A percentile compares a stretch with the other conserved stretches of the same genome.
These are phyloP conservation scores for Poronia punctata DNA, from an alignment of 495 filamentous ascomycete genomes.

Conservation along the genomic window DNA sequence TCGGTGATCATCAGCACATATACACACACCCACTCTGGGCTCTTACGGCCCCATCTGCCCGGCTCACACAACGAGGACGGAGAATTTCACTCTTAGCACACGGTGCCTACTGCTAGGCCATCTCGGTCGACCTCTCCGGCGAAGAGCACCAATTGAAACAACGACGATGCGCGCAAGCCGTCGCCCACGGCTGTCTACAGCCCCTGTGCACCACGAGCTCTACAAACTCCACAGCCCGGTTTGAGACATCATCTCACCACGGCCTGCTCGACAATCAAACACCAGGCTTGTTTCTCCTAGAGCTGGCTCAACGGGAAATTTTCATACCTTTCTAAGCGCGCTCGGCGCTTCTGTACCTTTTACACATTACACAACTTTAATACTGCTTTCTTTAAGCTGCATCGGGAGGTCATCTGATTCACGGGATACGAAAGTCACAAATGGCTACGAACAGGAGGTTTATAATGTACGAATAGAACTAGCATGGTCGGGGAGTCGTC, in stretches of 20 bases:
- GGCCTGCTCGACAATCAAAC: conserved; percentile 4
- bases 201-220: neutral
- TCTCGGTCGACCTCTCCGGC: neutral
- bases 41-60: too few relatives aligned
- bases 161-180: neutral
- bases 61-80: neutral
- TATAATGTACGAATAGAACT: conserved; percentile 24
- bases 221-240: neutral
- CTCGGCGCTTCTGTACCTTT: conserved; percentile 7
- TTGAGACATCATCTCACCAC: neutral
- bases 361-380: conserved; percentile 7
- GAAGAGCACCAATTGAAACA: conserved; percentile 1
- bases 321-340: conserved; percentile 17
- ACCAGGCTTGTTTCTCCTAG: conserved; percentile 16
- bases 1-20: neutral
- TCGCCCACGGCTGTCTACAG: neutral
- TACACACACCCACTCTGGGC: conserved; percentile 4
- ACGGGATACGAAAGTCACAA: conserved; percentile 16
- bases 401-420: conserved; percentile 7
- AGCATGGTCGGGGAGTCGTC: conserved; percentile 13
- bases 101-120: neutral
- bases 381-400: conserved; percentile 7
- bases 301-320: conserved; percentile 24
- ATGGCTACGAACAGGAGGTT: conserved; percentile 13
- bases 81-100: neutral